phyloP scores from a whole-genome alignment of 1,284 basidiomycete species.

The Microstroma glucosiphilum region DNA sequence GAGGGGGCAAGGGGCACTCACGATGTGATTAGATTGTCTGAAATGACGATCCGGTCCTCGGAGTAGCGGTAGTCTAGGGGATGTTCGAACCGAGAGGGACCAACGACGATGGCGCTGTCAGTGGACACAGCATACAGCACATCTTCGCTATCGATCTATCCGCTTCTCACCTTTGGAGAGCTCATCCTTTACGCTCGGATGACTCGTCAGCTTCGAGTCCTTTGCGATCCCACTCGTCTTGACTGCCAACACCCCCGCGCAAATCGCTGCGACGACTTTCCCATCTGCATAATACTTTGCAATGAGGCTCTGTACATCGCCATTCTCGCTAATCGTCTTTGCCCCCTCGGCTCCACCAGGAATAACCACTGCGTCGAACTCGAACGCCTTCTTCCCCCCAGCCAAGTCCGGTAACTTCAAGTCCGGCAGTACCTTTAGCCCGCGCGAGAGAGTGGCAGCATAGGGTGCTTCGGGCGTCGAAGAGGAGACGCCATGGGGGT shows the following conservation, averaged over 20 bases:
- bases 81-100: too few species aligned
- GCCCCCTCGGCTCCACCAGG: conserved; percentile 77
- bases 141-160: neutral
- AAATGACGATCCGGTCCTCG: conserved; percentile 66
- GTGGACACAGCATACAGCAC: neutral
- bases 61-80: conserved; percentile 67
- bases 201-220: conserved; percentile 63
- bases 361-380: conserved; percentile 66
- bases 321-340: conserved; percentile 62
- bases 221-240: conserved; percentile 60
- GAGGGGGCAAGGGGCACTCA: too few species aligned
- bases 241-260: conserved; percentile 60
- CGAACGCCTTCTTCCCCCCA: conserved; percentile 43
- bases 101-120: neutral
- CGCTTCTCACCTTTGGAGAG: conserved; percentile 58
- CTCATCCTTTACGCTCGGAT: conserved; percentile 66
- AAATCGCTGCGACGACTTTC: conserved; percentile 37
- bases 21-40: conserved; percentile 71
- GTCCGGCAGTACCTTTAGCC: conserved; percentile 42
- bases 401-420: conserved; percentile 27
- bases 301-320: conserved; percentile 63
- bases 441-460: conserved; percentile 31
- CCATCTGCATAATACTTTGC: conserved; percentile 58
- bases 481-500: conserved; percentile 18
- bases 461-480: conserved; percentile 10